Base-by-base conservation (phyloP, 345 rosid species). In the Eutrema japonicum region DNA sequence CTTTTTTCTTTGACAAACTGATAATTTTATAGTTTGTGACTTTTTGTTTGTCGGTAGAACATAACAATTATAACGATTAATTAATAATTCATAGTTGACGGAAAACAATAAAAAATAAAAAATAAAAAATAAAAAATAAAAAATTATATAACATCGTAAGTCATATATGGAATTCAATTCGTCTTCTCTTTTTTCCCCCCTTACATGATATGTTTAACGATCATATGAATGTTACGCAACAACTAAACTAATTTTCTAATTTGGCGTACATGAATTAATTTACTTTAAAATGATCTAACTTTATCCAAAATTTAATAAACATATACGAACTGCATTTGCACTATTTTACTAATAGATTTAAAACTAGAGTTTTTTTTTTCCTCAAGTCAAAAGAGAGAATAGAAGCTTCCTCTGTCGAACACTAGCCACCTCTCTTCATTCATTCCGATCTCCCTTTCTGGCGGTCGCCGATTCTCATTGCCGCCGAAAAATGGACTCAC, bases 1-100 rank as follows among this genome's bases (percentile, higher is more conserved):
- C 10, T 12, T 49, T 65, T n/a, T 49, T 12, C 22, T 37, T 65
- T 50, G 37, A 13, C 8, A 50, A 66, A 65, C 47, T 51, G 18
- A 36, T 16, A 9, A 30, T 43, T 29, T 7, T 7, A 32, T 63
- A 47, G 6, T 59, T 22, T 22, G 6, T 50, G 27, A 58, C 64
- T 22, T 58, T 58, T 5, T 5, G 36, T 50, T 66, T 50, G 58
- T 50, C 48, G 13, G 59, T 50, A 26, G 48, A 50, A 26, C 8
- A 35, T 46, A 40, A n/a, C 6, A 52, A 52, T 40, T 52, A 6
- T 29, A 3, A 66, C 27, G 6, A 52, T 6, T 66, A 37, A 36
- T 37, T 40, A 52, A 8, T 66, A 51, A 22, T 49, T 14, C 4
- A 63, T 32, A 22, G 2, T 22, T 22, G 26, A 22, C 26, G 26